phyloP scores from a whole-genome alignment of 2,329 filamentous ascomycete genomes.

The Dothideomycetes sp. region DNA sequence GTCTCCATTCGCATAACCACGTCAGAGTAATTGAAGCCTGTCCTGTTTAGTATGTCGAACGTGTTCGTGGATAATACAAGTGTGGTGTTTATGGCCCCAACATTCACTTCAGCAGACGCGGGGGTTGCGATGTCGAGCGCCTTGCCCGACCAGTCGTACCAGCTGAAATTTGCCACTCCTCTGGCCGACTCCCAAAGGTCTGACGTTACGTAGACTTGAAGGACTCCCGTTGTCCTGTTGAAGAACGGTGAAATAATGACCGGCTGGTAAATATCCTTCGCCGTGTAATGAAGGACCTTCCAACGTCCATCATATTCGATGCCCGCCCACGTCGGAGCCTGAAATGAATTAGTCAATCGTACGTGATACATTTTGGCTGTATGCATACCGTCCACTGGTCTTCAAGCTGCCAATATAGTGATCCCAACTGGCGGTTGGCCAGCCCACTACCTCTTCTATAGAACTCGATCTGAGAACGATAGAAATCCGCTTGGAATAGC shows the following conservation, averaged over 20 bases:
- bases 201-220: conserved; percentile 48
- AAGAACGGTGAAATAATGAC: conserved; percentile 53
- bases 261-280: conserved; percentile 48
- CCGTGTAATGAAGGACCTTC: conserved; percentile 53
- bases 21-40: conserved; percentile 25
- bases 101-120: conserved; percentile 29
- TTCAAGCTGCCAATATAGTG: conserved; percentile 57
- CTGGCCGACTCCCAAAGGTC: conserved; percentile 45
- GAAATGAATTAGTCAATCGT: conserved; percentile 20
- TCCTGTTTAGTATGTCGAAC: conserved; percentile 25
- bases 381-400: conserved; percentile 43
- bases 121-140: conserved; percentile 33
- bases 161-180: conserved; percentile 41
- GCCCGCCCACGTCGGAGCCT: conserved; percentile 54
- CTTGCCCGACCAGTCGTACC: conserved; percentile 44
- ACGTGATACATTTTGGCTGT: conserved; percentile 13
- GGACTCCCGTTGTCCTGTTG: conserved; percentile 40
- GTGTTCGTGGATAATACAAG: conserved; percentile 34
- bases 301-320: conserved; percentile 55
- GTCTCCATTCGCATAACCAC: conserved; percentile 39
- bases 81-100: conserved; percentile 47
- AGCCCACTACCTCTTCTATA: conserved; percentile 51
- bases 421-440: conserved; percentile 50
- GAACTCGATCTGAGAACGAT: conserved; percentile 51
- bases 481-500: conserved; percentile 56